Base-by-base conservation (phyloP, 108 stramenopile species). In the Mediolabrus comicus region DNA sequence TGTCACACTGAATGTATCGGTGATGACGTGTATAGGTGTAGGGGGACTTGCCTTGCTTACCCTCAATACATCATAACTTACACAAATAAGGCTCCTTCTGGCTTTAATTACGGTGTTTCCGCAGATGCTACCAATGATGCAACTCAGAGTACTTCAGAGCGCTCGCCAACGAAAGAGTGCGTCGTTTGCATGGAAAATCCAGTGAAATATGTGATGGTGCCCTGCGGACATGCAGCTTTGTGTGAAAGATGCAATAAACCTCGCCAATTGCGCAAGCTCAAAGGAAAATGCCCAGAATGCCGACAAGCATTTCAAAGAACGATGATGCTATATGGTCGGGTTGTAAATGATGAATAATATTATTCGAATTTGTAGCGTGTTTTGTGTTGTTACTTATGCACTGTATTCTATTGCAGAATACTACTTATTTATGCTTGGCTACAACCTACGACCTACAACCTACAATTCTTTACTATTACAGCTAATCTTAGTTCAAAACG, bases 201-300 rank as follows among this genome's bases (percentile, higher is more conserved):
- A 31, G 79, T 80, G 11, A 22, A 35, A 11, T 56, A 46, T 41
- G 36, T 75, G 3, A 43, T 74, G 11, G 27, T 80, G 16, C 80
- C 80, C 14, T 81, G 80, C 52, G 80, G 80, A n/a, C 80, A 81
- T 30, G 69, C 74, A 16, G 75, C 63, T 60, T 61, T 81, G 8
- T 81, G 80, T 28, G 63, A 71, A 5, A 43, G 28, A 1, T 81
- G 80, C 26, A 52, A 30, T 12, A 33, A 52, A 3, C 31, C 38
- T 9, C 27, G 62, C 24, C 49, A 27, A 26, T 19, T 69, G 19
- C 56, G 55, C 28, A 80, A 80, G 28, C 57, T 80, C 17, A 60
- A 63, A 34, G 17, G 35, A 4, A 69, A 65, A 19, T 80, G 79
- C 41, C 79, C 79, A 8, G 79, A 80, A 34, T 80, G 79, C 69